Evolutionary conservation across 2,329 filamentous ascomycete species (phyloP).

Genomic region (Apiospora sp.): DNA sequence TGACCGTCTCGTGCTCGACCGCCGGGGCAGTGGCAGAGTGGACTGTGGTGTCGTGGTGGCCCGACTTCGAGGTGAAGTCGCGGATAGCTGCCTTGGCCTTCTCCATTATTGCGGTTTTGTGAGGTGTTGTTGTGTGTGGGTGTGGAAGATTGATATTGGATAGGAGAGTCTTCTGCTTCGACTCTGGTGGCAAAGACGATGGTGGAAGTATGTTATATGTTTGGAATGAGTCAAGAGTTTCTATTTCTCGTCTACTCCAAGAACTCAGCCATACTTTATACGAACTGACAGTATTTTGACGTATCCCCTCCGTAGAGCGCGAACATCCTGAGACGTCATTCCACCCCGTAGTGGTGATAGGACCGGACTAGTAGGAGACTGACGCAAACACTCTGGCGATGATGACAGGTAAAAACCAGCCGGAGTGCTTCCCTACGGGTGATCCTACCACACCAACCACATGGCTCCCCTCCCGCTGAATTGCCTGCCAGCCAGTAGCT

Average conservation of each 20-base stretch:
- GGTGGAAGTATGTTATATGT: conserved; percentile 12
- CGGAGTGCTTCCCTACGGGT: no score
- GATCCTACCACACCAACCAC: neutral
- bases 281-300: neutral
- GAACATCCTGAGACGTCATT: conserved; percentile 9
- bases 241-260: neutral
- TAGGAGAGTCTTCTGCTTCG: conserved; percentile 15
- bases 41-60: conserved; percentile 75
- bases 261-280: neutral
- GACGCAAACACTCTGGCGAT: conserved; percentile 13
- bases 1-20: conserved; percentile 67
- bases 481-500: neutral
- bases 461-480: neutral
- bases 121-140: neutral
- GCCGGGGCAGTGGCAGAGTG: conserved; percentile 64
- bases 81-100: conserved; percentile 69
- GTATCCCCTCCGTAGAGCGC: neutral
- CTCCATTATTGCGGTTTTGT: conserved; percentile 56
- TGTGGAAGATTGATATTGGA: neutral
- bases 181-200: neutral
- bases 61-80: conserved; percentile 67
- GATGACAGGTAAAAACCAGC: neutral
- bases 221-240: neutral
- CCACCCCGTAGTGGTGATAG: neutral
- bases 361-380: neutral